Conservation (phyloP, 371 early-diverging fungal species). For the Mucor lusitanicus region DNA sequence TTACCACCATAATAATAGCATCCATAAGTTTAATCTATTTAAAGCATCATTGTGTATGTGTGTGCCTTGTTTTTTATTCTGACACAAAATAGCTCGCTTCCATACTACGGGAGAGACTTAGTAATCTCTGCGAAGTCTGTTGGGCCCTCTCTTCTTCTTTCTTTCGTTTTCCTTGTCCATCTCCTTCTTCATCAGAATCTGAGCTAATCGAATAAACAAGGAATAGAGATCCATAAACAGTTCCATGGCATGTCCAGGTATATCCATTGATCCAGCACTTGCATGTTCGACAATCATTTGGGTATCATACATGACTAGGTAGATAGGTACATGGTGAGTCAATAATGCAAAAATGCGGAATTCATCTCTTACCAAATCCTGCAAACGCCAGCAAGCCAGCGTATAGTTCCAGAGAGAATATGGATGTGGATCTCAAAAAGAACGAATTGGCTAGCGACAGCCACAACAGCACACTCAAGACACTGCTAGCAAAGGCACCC, state of each 20-base stretch:
- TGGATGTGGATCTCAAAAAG: slow-evolving; percentile 35
- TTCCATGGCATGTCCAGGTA: slow-evolving; percentile 51
- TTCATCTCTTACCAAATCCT: slow-evolving; percentile 39
- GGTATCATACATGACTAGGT: slow-evolving; percentile 60
- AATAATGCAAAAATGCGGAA: too few relatives aligned
- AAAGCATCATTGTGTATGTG: too few relatives aligned
- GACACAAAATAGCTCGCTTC: too few relatives aligned
- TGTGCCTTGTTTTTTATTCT: too few relatives aligned
- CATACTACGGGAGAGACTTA: background rate
- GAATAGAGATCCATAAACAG: slow-evolving; percentile 58
- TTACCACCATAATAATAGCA: background rate
- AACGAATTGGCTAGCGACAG: slow-evolving; percentile 50
- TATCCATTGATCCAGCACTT: slow-evolving; percentile 49
- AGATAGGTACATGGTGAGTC: too few relatives aligned
- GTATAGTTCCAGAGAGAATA: slow-evolving; percentile 55
- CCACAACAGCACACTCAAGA: slow-evolving; percentile 40
- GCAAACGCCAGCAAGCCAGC: slow-evolving; percentile 57
- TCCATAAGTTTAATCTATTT: too few relatives aligned
- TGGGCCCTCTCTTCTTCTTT: slow-evolving; percentile 10
- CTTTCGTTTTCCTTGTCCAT: slow-evolving; percentile 30
- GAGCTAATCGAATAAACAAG: slow-evolving; percentile 54
- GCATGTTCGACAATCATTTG: slow-evolving; percentile 61
- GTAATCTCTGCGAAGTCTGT: slow-evolving; percentile 14
- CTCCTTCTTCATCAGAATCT: slow-evolving; percentile 47
- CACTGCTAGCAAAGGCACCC: slow-evolving; percentile 48